Base-by-base conservation (phyloP, 805 yeast genomes). In the Monosporozyma siamensis region DNA sequence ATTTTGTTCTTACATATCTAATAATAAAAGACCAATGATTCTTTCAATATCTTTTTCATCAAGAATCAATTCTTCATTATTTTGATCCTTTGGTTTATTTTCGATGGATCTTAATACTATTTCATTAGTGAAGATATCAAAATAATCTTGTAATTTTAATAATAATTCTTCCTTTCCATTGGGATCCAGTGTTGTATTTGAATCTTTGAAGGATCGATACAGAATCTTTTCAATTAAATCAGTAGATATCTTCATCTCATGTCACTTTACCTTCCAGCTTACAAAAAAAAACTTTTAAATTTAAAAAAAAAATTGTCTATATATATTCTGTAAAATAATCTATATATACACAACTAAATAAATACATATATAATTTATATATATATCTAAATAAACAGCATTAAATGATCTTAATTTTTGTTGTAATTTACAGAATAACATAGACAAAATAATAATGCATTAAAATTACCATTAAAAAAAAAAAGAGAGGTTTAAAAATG, bases 81-180 rank as follows among this genome's bases (percentile, higher is more conserved):
- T n/a, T n/a, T n/a, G n/a, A n/a, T n/a, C 30, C 21, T 30, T 37
- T n/a, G 46, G 49, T 37, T 48, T 51, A 41, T 54, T 53, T 32
- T 58, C 63, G 5, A 51, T 23, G 3, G 63, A 55, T 41, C 66
- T 45, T 17, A 54, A 42, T 10, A 54, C 53, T 2, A 61, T 58
- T 44, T 61, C 65, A 25, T 58, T 46, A 12, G 58, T 50, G 35
- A 59, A 58, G 9, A 54, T 17, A 32, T 55, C 58, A 41, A 59
- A 44, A 38, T 59, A 61, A 23, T 48, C 47, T 35, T 56, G 56
- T 11, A 58, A 32, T 31, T 46, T 44, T 0, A 43, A 24, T 8
- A 58, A 35, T 1, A 55, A 46, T 14, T 52, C 54, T 31, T 52
- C 52, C 3, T 56, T 49, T 26, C 58, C 53, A 3, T 29, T 7